Percentiles rank a stretch among this genome's conserved stretches.
Evolutionary conservation across 768 basidiomycete genomes (phyloP).

Genomic region (Leucocoprinus birnbaumii): DNA sequence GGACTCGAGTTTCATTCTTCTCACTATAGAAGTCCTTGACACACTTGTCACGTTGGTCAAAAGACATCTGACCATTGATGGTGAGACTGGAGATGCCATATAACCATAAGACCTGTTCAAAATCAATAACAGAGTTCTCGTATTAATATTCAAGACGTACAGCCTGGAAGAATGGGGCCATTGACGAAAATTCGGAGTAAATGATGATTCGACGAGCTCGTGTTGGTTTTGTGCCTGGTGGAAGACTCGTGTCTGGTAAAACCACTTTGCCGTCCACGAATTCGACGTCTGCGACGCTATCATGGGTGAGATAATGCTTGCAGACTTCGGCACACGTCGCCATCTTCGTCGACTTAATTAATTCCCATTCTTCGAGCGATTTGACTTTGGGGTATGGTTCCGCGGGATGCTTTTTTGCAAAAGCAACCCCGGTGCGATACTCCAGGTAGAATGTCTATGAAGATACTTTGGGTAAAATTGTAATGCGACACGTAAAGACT

Average conservation of each 20-base stretch:
- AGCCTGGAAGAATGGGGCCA: conserved; percentile 16
- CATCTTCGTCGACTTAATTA: conserved; percentile 17
- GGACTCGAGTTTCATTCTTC: conserved; percentile 3
- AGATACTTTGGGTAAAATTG: neutral
- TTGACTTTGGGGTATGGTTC: conserved; percentile 7
- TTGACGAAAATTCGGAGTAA: conserved; percentile 17
- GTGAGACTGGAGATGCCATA: neutral
- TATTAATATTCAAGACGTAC: neutral
- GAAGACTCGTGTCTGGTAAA: neutral
- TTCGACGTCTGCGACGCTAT: neutral
- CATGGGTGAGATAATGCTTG: conserved; percentile 2
- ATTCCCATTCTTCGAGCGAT: conserved; percentile 14
- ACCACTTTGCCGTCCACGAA: neutral
- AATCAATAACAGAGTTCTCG: no score
- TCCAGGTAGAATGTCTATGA: conserved; percentile 18
- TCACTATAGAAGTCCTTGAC: conserved; percentile 14
- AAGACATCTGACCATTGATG: conserved; percentile 16
- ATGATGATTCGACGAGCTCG: conserved; percentile 9
- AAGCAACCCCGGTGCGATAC: conserved; percentile 11
- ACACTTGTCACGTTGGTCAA: conserved; percentile 10
- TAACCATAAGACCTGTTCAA: neutral
- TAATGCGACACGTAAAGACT: no score
- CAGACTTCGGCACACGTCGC: conserved; percentile 7
- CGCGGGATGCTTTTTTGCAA: conserved; percentile 2
- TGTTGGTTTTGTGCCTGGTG: neutral